Evolutionary conservation across 768 basidiomycete species (phyloP).

Genomic region (Scleroderma bovista): DNA sequence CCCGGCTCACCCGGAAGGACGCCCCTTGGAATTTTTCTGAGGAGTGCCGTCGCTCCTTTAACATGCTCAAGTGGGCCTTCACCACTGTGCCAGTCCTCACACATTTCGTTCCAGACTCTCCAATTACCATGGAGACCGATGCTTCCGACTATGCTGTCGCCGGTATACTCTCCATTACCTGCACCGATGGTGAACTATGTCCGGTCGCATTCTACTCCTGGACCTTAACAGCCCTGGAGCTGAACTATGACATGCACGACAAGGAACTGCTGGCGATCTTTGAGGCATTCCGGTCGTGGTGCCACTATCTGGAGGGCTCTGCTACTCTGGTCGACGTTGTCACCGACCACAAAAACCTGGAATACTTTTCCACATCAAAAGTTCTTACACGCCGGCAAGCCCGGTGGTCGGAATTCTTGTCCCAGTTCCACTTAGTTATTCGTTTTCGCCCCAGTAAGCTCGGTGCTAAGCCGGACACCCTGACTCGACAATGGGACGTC

Average conservation of each 20-base stretch:
- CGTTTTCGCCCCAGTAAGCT: neutral
- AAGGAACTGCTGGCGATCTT: conserved; percentile 38
- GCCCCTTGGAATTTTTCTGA: neutral
- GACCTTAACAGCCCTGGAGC: conserved; percentile 21
- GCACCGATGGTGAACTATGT: conserved; percentile 12
- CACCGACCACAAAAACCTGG: conserved; percentile 34
- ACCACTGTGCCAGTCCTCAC: neutral
- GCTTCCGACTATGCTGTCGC: neutral
- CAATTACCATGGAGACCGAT: neutral
- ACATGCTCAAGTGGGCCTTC: conserved; percentile 9
- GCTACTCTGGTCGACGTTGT: conserved; percentile 6
- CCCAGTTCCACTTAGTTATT: conserved; percentile 23
- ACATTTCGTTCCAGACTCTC: neutral
- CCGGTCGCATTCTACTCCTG: conserved; percentile 32
- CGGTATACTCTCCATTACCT: neutral
- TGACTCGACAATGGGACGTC: no score
- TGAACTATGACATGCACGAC: conserved; percentile 40
- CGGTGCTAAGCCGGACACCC: neutral
- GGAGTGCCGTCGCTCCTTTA: conserved; percentile 18
- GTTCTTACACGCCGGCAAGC: conserved; percentile 7
- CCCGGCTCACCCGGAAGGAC: conserved; percentile 21
- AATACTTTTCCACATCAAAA: conserved; percentile 30
- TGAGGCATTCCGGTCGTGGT: conserved; percentile 30
- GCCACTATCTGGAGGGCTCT: conserved; percentile 23
- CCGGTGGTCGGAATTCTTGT: conserved; percentile 33